Evolutionary conservation across 2,329 filamentous ascomycete species (phyloP).

Genomic region (Curvularia hawaiiensis): DNA sequence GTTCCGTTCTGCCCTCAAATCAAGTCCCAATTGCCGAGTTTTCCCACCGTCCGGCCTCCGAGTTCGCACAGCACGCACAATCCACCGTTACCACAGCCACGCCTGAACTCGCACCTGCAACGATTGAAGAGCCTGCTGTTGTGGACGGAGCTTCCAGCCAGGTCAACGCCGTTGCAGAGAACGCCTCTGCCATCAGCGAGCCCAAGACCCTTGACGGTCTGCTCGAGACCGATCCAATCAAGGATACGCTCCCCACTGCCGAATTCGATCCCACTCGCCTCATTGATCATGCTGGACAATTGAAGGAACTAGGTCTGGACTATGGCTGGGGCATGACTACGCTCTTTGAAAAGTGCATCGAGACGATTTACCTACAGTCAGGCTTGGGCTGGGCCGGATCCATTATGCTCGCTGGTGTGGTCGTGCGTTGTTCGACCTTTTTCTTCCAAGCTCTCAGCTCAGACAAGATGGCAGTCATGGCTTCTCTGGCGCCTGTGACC

Average conservation of each 20-base stretch:
- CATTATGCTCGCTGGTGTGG: conserved; percentile 68
- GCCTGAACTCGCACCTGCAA: conserved; percentile 44
- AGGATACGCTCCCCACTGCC: conserved; percentile 19
- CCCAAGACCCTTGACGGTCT: conserved; percentile 30
- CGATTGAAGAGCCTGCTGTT: conserved; percentile 38
- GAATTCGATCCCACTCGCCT: conserved; percentile 58
- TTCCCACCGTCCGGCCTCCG: conserved; percentile 20
- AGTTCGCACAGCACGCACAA: conserved; percentile 19
- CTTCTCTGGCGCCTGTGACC: conserved; percentile 62
- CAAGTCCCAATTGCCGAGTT: conserved; percentile 29
- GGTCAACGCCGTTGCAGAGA: conserved; percentile 13
- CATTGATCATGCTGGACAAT: conserved; percentile 79
- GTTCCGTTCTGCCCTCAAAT: conserved; percentile 17
- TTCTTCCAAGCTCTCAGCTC: conserved; percentile 64
- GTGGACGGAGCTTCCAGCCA: conserved; percentile 31
- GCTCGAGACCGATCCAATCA: conserved; percentile 21
- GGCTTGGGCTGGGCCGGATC: conserved; percentile 84
- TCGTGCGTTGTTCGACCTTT: conserved; percentile 69
- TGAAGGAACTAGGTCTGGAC: conserved; percentile 82
- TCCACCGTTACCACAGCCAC: conserved; percentile 38
- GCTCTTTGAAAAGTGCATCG: conserved; percentile 74
- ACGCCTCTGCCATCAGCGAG: conserved; percentile 12
- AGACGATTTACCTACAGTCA: conserved; percentile 78
- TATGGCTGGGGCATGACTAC: conserved; percentile 83
- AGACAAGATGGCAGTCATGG: conserved; percentile 66